Percentiles rank a stretch among this genome's conserved stretches.
phyloP scores from a whole-genome alignment of 2,329 filamentous ascomycete genomes.

The Cladosporium sp. region DNA sequence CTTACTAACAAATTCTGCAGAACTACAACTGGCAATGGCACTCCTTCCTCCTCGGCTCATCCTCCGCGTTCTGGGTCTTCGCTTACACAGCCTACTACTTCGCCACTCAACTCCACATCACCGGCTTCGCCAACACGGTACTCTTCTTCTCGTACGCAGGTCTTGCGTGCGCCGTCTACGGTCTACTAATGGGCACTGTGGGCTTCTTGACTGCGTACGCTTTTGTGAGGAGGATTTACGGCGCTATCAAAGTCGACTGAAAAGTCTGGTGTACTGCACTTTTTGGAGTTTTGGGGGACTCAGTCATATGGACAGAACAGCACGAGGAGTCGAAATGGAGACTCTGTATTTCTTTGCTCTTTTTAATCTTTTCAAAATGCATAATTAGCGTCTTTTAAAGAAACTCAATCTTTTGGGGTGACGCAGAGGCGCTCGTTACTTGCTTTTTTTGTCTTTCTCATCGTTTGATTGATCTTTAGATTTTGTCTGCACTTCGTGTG shows the following conservation, averaged over 20 bases:
- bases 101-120: constrained; percentile 74
- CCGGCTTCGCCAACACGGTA: constrained; percentile 74
- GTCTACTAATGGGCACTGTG: constrained; percentile 76
- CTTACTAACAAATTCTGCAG: constrained; percentile 37
- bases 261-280: background rate
- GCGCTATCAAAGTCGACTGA: constrained; percentile 41
- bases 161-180: constrained; percentile 78
- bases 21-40: constrained; percentile 95
- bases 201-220: constrained; percentile 82
- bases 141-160: constrained; percentile 86
- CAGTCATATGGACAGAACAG: background rate
- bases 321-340: background rate
- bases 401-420: background rate
- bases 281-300: background rate
- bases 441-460: background rate
- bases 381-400: background rate
- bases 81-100: constrained; percentile 84
- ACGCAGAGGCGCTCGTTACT: background rate
- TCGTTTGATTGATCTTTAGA: background rate
- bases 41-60: constrained; percentile 76
- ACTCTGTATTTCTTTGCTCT: background rate
- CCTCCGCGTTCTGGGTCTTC: constrained; percentile 79
- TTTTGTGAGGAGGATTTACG: constrained; percentile 81
- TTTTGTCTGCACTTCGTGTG: background rate
- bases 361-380: background rate